Conservation (phyloP, 305 asterid species). For the Lippia alba region DNA sequence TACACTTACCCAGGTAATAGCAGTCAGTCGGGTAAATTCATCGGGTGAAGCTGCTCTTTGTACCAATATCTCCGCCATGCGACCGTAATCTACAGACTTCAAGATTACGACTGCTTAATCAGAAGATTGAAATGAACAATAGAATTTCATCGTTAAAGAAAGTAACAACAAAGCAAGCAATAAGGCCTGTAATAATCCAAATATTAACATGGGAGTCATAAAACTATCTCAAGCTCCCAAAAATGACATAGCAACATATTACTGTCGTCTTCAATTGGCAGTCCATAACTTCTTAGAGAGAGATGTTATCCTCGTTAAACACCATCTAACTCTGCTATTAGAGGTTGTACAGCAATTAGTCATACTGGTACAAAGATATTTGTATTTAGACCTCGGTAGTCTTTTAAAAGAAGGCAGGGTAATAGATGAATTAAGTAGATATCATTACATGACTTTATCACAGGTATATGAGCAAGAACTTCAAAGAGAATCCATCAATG, state of each 20-base stretch:
- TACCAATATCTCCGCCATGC: slow-evolving; percentile 98
- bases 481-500: slow-evolving; percentile 21
- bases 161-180: slow-evolving; percentile 11
- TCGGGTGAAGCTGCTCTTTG: slow-evolving; percentile 93
- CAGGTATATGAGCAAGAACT: slow-evolving; percentile 22
- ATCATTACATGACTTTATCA: slow-evolving; percentile 11
- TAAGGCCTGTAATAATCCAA: slow-evolving; percentile 21
- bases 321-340: slow-evolving; percentile 14
- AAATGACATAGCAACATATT: neutral
- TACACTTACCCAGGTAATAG: slow-evolving; percentile 91
- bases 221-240: slow-evolving; percentile 20
- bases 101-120: slow-evolving; percentile 46
- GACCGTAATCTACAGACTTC: slow-evolving; percentile 99
- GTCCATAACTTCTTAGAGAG: neutral
- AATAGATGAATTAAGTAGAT: slow-evolving; percentile 5
- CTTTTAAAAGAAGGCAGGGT: slow-evolving; percentile 3
- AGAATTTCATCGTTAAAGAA: slow-evolving; percentile 24
- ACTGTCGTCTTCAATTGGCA: slow-evolving; percentile 5
- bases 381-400: neutral
- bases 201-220: slow-evolving; percentile 14
- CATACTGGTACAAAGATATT: slow-evolving; percentile 7
- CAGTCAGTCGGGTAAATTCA: slow-evolving; percentile 95
- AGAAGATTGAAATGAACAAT: slow-evolving; percentile 38
- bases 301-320: slow-evolving; percentile 14
- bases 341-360: slow-evolving; percentile 22